These are phyloP conservation scores for Cladosporium halotolerans DNA, from an alignment of 2,329 filamentous ascomycete species.

Conservation along the genomic window DNA sequence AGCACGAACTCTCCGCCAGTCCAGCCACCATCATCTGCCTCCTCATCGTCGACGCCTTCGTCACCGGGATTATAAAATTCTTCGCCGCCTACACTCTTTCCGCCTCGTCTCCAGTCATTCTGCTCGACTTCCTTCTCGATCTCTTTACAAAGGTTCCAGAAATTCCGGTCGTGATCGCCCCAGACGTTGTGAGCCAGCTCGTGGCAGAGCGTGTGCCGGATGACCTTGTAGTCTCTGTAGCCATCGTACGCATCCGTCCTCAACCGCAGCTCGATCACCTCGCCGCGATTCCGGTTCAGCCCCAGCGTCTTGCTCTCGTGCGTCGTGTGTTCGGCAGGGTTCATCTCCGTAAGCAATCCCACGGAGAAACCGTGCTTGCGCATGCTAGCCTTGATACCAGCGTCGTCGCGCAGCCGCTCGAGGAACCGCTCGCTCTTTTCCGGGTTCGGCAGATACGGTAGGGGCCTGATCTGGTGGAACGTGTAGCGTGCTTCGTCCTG, in stretches of 20 bases:
- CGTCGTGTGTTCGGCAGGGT: constrained; percentile 75
- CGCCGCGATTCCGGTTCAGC: constrained; percentile 77
- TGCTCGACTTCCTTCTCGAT: constrained; percentile 81
- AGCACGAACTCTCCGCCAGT: constrained; percentile 69
- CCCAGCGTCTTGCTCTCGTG: constrained; percentile 78
- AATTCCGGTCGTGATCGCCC: constrained; percentile 73
- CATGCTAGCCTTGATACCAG: constrained; percentile 81
- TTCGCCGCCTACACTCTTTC: constrained; percentile 53
- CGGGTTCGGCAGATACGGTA: constrained; percentile 71
- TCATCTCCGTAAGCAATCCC: constrained; percentile 87
- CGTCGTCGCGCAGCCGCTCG: constrained; percentile 69
- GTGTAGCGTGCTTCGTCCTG: constrained; percentile 66
- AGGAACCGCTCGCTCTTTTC: constrained; percentile 66
- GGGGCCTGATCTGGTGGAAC: constrained; percentile 69
- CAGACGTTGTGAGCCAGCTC: constrained; percentile 91
- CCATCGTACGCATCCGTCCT: constrained; percentile 93
- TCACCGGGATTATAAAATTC: constrained; percentile 52
- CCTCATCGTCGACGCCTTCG: constrained; percentile 41
- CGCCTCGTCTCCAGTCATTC: constrained; percentile 71
- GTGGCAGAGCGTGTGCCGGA: constrained; percentile 87
- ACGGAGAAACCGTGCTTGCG: constrained; percentile 77
- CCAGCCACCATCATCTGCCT: constrained; percentile 68
- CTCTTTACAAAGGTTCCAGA: constrained; percentile 82
- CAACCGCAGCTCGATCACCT: constrained; percentile 83
- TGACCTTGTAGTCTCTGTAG: constrained; percentile 86